A percentile compares a stretch with the other conserved stretches of the same genome.
These are phyloP conservation scores for Fusarium coffeatum DNA, from an alignment of 2,329 filamentous ascomycete species.

Conservation along the genomic window DNA sequence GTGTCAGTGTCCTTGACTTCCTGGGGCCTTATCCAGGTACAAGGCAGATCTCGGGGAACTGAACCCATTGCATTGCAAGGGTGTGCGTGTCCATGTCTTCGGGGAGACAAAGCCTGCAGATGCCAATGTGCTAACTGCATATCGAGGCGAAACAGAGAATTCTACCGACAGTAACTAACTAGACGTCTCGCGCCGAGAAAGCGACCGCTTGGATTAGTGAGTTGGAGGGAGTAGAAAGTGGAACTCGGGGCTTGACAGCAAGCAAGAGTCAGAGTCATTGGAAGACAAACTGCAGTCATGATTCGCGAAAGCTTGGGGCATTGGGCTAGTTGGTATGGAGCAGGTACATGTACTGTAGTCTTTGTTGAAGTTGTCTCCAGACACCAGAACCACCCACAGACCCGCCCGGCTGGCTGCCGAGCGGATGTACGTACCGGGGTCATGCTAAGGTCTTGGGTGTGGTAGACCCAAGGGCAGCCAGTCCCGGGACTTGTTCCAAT, in stretches of 20 bases:
- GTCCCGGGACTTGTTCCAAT: slow-evolving; percentile 12
- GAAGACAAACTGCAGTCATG: slow-evolving; percentile 28
- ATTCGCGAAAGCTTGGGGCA: slow-evolving; percentile 36
- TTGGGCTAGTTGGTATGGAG: slow-evolving; percentile 32
- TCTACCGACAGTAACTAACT: slow-evolving; percentile 7
- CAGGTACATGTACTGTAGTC: background rate
- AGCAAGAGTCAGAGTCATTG: slow-evolving; percentile 18
- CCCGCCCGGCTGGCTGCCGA: slow-evolving; percentile 42
- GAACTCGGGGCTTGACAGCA: slow-evolving; percentile 13
- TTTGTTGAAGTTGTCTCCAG: slow-evolving; percentile 15
- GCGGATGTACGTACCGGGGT: slow-evolving; percentile 17
- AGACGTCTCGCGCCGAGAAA: slow-evolving; percentile 25
- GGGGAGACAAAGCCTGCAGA: slow-evolving; percentile 36
- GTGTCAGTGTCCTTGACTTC: slow-evolving; percentile 11
- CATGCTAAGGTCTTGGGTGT: slow-evolving; percentile 22
- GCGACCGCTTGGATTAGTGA: slow-evolving; percentile 23
- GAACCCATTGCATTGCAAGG: slow-evolving; percentile 20
- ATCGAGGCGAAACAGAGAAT: slow-evolving; percentile 32
- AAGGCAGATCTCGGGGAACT: slow-evolving; percentile 28
- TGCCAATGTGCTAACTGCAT: slow-evolving; percentile 8
- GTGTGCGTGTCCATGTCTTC: slow-evolving; percentile 10
- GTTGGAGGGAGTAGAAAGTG: slow-evolving; percentile 30
- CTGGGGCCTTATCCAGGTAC: slow-evolving; percentile 1
- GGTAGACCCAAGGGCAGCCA: slow-evolving; percentile 29
- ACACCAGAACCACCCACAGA: background rate